Evolutionary conservation across 106 monocot genomes (phyloP), one percentile per base, ranked within the genome.

Genomic region (Platanthera zijinensis): DNA sequence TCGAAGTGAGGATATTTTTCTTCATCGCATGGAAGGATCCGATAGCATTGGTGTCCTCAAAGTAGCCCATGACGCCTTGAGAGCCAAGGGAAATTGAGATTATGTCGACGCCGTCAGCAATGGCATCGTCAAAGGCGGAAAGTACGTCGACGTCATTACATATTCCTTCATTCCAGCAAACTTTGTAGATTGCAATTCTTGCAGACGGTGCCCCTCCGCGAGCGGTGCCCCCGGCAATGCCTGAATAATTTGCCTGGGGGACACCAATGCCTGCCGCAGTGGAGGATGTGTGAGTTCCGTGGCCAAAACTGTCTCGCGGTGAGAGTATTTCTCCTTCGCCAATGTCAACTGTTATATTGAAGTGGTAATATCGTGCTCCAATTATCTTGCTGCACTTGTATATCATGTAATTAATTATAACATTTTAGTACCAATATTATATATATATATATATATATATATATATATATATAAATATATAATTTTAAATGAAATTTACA

Each of bases 281-380:
- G 52, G 80, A 80, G 12, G 82, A 51, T 21, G 84, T 84, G 78
- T 87, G 87, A 10, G 76, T 72, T 13, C 84, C 87, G 48, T 87
- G 87, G 45, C 87, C 87, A 2, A 19, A 69, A 12, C 19, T 62
- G 57, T 87, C 84, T 1, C 77, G 66, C 5, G 87, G 78, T 0
- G 81, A 79, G 6, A 5, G 17, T 0, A 57, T 9, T 3, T 74
- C 62, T 0, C 15, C 22, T 45, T 68, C 7, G 6, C 11, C 5
- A n/a, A n/a, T n/a, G n/a, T n/a, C n/a, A 7, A 69, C 14, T 2
- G 5, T 50, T 51, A 45, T 47, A 1, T n/a, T 57, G 52, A 47
- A 56, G 48, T 52, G 75, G 63, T 79, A 84, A 54, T 77, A 68
- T 2, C 73, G 57, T 1, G 84, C 84, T 62, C 80, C 84, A 54